phyloP scores from a whole-genome alignment of 2,329 filamentous ascomycete genomes.

The Gaeumannomyces sp. region DNA sequence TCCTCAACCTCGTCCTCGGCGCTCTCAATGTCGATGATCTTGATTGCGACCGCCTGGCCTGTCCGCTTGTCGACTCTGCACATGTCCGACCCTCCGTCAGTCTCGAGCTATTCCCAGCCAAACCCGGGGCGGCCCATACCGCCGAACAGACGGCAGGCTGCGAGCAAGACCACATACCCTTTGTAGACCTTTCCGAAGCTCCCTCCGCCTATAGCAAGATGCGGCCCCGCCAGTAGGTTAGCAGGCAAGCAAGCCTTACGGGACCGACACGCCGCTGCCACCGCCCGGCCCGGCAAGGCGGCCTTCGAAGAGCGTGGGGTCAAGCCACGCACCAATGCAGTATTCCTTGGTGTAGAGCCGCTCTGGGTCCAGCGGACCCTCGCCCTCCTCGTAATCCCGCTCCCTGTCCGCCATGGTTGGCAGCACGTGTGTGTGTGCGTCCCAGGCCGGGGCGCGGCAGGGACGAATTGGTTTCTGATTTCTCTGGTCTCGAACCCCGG shows the following conservation, averaged over 20 bases:
- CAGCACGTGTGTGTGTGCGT: not conserved
- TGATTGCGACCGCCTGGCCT: conserved; percentile 92
- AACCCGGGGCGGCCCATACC: conserved; percentile 4
- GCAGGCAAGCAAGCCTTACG: conserved; percentile 9
- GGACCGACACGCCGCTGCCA: conserved; percentile 6
- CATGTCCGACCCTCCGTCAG: not conserved
- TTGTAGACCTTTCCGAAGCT: conserved; percentile 99
- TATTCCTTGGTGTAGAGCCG: conserved; percentile 89
- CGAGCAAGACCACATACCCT: conserved; percentile 50
- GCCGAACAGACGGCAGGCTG: conserved; percentile 10
- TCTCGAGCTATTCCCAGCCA: not conserved
- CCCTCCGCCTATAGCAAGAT: conserved; percentile 62
- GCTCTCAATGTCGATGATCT: conserved; percentile 97
- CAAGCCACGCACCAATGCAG: conserved; percentile 63
- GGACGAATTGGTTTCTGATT: not conserved
- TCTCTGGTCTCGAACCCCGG: not conserved
- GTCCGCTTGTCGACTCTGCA: conserved; percentile 85
- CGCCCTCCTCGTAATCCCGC: conserved; percentile 38
- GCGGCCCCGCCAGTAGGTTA: conserved; percentile 19
- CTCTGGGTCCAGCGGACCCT: conserved; percentile 72
- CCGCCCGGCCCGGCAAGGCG: too few relatives aligned
- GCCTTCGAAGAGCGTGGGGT: not conserved
- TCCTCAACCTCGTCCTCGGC: conserved; percentile 99
- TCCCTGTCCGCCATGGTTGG: conserved; percentile 41
- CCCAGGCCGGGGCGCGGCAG: too few relatives aligned